Conservation (phyloP, 129 eudicot genomes). For the Ambrosia trifida region DNA sequence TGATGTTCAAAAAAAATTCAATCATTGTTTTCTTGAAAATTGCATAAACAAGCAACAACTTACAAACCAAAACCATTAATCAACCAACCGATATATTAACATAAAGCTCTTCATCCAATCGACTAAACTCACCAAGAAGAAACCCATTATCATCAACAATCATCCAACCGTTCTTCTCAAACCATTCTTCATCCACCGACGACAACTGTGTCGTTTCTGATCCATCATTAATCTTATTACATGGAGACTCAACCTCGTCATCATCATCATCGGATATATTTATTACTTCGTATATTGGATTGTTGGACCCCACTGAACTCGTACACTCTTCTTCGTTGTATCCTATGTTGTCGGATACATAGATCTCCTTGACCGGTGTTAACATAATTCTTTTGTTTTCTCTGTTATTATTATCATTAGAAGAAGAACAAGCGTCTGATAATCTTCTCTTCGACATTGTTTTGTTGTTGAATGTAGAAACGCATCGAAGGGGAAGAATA, state of each 20-base stretch:
- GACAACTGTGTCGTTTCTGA: neutral
- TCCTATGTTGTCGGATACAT: neutral
- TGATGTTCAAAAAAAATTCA: too few relatives aligned
- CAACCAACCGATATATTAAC: neutral
- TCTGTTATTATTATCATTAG: neutral
- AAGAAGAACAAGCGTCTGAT: neutral
- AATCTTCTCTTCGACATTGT: constrained; percentile 2
- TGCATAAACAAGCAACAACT: neutral
- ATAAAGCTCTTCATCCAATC: constrained; percentile 6
- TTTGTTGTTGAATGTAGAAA: neutral
- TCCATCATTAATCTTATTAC: neutral
- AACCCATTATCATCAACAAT: constrained; percentile 4
- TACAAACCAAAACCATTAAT: neutral
- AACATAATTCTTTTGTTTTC: neutral
- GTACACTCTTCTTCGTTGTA: neutral
- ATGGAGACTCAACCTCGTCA: neutral
- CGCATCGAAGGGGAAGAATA: neutral
- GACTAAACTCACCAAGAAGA: constrained; percentile 7
- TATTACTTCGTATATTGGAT: neutral
- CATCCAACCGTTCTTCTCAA: neutral
- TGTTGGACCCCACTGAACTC: constrained; percentile 1
- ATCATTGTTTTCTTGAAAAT: neutral
- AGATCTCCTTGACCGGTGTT: neutral
- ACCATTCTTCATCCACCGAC: neutral
- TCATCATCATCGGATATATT: neutral